Percentiles rank a stretch among this genome's conserved stretches.
phyloP scores from a whole-genome alignment of 75 land plant genomes.

The Azolla pinnata region DNA sequence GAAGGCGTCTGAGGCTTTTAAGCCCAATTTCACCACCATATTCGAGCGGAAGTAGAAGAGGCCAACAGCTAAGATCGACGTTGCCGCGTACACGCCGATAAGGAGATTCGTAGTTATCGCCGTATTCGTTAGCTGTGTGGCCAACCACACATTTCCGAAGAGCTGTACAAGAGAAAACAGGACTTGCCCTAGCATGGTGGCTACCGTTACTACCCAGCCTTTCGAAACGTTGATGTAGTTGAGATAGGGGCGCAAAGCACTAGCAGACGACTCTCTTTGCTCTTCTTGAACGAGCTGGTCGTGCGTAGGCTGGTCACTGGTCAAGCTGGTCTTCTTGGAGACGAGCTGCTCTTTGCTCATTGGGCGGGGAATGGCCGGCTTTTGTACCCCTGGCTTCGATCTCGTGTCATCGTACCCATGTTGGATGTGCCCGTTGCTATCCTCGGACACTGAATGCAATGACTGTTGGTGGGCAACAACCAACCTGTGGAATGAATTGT shows the following conservation, averaged over 20 bases:
- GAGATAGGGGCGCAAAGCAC: conserved; percentile 42
- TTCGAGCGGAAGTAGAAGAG: conserved; percentile 38
- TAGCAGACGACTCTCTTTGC: conserved; percentile 44
- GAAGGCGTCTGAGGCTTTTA: conserved; percentile 57
- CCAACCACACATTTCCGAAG: conserved; percentile 54
- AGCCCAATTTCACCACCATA: conserved; percentile 35
- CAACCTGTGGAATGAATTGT: conserved; percentile 51
- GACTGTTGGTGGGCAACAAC: conserved; percentile 56
- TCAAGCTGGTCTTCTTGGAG: neutral
- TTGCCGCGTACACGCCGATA: conserved; percentile 44
- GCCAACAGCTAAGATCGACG: conserved; percentile 26
- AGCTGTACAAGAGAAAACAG: conserved; percentile 41
- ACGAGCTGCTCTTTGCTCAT: no score
- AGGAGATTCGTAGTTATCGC: conserved; percentile 15
- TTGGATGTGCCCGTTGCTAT: conserved; percentile 7
- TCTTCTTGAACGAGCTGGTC: conserved; percentile 58
- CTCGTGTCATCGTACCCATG: neutral
- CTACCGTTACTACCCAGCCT: conserved; percentile 13
- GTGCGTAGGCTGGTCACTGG: conserved; percentile 19
- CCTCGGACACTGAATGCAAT: conserved; percentile 22
- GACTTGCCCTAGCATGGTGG: conserved; percentile 19
- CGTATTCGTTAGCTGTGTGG: conserved; percentile 29
- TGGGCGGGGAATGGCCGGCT: neutral
- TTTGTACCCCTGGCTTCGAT: neutral
- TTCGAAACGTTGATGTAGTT: conserved; percentile 40